Evolutionary conservation across 2,329 filamentous ascomycete genomes (phyloP).

Genomic region (Alternaria novae-zelandiae): DNA sequence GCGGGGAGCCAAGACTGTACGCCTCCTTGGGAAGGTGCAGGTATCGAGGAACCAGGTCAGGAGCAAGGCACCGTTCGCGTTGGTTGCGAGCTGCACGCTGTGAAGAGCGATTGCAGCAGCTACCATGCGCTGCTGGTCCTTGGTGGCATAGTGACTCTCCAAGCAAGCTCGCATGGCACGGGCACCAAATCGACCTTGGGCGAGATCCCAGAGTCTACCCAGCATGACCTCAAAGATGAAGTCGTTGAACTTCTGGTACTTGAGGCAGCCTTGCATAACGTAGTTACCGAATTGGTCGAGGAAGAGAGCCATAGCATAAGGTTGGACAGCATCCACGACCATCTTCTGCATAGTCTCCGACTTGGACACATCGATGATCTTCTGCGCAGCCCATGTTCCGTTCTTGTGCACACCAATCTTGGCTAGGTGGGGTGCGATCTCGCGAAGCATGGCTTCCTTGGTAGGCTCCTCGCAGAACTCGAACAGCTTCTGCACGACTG

Average conservation of each 20-base stretch:
- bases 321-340: slow-evolving; percentile 82
- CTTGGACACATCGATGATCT: slow-evolving; percentile 97
- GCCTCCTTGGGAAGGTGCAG: slow-evolving; percentile 90
- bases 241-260: slow-evolving; percentile 88
- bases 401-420: slow-evolving; percentile 99
- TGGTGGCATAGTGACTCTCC: slow-evolving; percentile 92
- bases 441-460: slow-evolving; percentile 86
- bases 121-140: slow-evolving; percentile 93
- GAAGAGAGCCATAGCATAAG: slow-evolving; percentile 90
- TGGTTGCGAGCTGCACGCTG: slow-evolving; percentile 94
- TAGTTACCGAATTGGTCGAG: slow-evolving; percentile 99
- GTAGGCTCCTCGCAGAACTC: slow-evolving; percentile 91
- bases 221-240: slow-evolving; percentile 99
- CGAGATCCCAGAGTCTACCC: slow-evolving; percentile 88
- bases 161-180: slow-evolving; percentile 96
- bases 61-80: slow-evolving; percentile 90
- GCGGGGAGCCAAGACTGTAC: slow-evolving; percentile 88
- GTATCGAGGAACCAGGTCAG: slow-evolving; percentile 98
- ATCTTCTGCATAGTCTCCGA: slow-evolving; percentile 80
- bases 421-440: slow-evolving; percentile 89
- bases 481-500: slow-evolving; percentile 98
- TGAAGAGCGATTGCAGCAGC: slow-evolving; percentile 95
- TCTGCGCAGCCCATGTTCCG: slow-evolving; percentile 98
- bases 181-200: slow-evolving; percentile 92
- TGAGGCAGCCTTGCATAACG: slow-evolving; percentile 93